Evolutionary conservation across 2,329 filamentous ascomycete genomes (phyloP), one percentile per base, ranked within the genome.

Genomic region (Aspergillus carbonarius): DNA sequence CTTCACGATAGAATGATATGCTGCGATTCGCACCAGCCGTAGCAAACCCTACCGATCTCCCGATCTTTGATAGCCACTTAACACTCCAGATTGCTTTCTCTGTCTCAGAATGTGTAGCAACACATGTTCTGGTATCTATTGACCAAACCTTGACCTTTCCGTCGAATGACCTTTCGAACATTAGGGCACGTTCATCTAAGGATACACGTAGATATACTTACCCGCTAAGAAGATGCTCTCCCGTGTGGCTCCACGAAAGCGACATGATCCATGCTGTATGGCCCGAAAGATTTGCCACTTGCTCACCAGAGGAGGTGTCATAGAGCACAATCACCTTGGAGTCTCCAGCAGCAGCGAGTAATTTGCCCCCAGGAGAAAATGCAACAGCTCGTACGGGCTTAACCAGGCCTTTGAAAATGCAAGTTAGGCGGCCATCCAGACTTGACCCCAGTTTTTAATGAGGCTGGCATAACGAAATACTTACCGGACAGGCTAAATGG

Each of bases 131-230:
- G 34, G 88, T 85, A 68, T 96, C 92, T 59, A 97, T 85, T 30
- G 91, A 93, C 95, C 95, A 99, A 30, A 98, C 90, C 76, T 96
- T 97, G 60, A 90, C 91, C 75, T 96, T 97, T 37, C 95, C 93
- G 71, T 98, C 93, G 74, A 96, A 92, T 1, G 90, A 87, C 49
- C 83, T 85, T 58, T 23, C 5, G 46, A 32, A 4, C 17, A n/a
- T 57, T 46, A 62, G 58, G 13, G 34, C 15, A 17, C n/a, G 15
- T 23, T 3, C 25, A 15, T 12, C n/a, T 17, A 39, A 20, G 32
- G 15, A 18, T 34, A 27, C 15, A 39, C 37, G 32, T n/a, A 37
- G 13, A 32, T 32, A 32, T n/a, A 71, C 81, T 63, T 74, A 85
- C 80, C 92, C 91, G 70, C 90, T 96, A 2, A 98, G 82, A 12